These are phyloP conservation scores for Penicillium psychrosexuale DNA, from an alignment of 2,329 filamentous ascomycete genomes.

Conservation along the genomic window DNA sequence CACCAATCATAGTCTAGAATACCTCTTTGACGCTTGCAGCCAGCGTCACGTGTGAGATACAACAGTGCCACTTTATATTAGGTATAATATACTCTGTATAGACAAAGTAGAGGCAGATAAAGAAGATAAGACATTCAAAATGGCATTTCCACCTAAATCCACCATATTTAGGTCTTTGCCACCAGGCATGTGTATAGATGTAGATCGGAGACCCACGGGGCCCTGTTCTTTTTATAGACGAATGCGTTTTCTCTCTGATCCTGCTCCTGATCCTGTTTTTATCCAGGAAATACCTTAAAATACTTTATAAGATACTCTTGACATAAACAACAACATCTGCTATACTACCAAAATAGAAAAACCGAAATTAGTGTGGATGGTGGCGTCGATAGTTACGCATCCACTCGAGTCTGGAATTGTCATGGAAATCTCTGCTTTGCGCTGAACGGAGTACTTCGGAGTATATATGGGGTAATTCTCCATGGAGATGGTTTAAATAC, in stretches of 20 bases:
- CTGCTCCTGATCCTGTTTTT: background rate
- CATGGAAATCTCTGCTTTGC: background rate
- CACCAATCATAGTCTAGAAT: background rate
- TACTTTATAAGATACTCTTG: background rate
- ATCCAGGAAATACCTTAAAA: background rate
- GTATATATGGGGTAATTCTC: background rate
- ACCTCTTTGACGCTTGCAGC: background rate
- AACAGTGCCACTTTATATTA: background rate
- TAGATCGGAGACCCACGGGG: slow-evolving; percentile 4
- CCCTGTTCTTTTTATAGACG: slow-evolving; percentile 6
- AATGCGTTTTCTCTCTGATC: background rate
- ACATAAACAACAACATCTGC: too few relatives aligned
- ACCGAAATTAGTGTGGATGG: background rate
- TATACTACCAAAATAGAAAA: background rate
- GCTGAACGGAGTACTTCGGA: background rate
- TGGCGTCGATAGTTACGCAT: slow-evolving; percentile 8
- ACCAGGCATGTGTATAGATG: background rate
- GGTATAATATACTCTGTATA: background rate
- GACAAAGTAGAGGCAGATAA: background rate
- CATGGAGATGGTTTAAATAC: background rate
- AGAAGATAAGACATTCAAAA: too few relatives aligned
- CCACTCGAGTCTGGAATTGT: slow-evolving; percentile 1
- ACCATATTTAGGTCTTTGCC: background rate
- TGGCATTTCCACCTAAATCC: background rate
- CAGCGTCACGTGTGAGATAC: background rate